These are phyloP conservation scores for Syzygium jambos DNA, from an alignment of 345 rosid species.

Conservation along the genomic window DNA sequence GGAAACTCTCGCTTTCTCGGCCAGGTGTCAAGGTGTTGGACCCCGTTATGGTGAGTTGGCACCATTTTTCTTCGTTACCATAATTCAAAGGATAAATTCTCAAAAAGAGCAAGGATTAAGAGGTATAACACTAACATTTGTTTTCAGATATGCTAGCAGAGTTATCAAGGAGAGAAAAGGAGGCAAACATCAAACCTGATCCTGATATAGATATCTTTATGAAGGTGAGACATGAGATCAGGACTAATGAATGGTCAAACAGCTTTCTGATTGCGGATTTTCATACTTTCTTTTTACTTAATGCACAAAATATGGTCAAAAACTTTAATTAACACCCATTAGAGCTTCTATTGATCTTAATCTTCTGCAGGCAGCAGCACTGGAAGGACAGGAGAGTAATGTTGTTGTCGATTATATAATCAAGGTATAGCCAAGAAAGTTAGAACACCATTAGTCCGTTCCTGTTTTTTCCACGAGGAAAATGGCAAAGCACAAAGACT, in stretches of 20 bases:
- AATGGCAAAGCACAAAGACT: background rate
- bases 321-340: background rate
- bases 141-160: slow-evolving; percentile 60
- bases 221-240: slow-evolving; percentile 33
- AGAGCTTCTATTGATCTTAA: background rate
- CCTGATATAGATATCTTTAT: slow-evolving; percentile 76
- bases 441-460: no score
- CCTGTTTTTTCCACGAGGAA: background rate
- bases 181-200: slow-evolving; percentile 73
- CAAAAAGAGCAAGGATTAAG: background rate
- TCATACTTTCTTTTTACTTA: background rate
- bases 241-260: background rate
- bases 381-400: slow-evolving; percentile 54
- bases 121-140: background rate
- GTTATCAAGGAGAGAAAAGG: slow-evolving; percentile 65
- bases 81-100: background rate
- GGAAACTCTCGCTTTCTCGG: slow-evolving; percentile 54
- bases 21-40: slow-evolving; percentile 61
- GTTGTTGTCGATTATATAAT: slow-evolving; percentile 72
- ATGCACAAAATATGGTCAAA: background rate
- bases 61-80: background rate
- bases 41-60: slow-evolving; percentile 34
- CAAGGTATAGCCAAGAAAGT: slow-evolving; percentile 28
- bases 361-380: slow-evolving; percentile 50
- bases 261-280: background rate